phyloP scores from a whole-genome alignment of 495 filamentous ascomycete species.

The Podospora fimiseda region DNA sequence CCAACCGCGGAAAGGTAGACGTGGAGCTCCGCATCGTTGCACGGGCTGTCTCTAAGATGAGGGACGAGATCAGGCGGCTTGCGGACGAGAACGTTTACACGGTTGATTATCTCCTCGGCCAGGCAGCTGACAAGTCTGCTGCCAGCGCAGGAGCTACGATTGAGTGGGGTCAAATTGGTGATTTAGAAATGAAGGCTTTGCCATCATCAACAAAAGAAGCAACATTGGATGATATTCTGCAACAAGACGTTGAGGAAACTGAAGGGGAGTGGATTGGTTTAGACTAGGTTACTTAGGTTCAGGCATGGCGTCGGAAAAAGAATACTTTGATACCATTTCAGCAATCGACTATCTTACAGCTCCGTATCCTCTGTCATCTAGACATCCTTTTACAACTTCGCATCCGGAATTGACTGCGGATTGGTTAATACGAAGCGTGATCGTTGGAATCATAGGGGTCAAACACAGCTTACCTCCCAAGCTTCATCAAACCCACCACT shows the following conservation, averaged over 20 bases:
- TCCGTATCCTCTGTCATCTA: background rate
- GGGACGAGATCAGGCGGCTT: slow-evolving; percentile 62
- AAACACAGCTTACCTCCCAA: slow-evolving; percentile 39
- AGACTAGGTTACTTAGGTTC: slow-evolving; percentile 31
- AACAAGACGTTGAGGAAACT: slow-evolving; percentile 25
- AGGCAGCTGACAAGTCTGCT: slow-evolving; percentile 26
- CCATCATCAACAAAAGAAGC: slow-evolving; percentile 19
- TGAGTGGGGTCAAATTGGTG: slow-evolving; percentile 18
- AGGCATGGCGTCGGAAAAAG: too few species aligned
- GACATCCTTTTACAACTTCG: background rate
- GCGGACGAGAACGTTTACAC: slow-evolving; percentile 83
- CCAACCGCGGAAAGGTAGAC: slow-evolving; percentile 67
- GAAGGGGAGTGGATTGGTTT: slow-evolving; percentile 52
- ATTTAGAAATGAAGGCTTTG: slow-evolving; percentile 17
- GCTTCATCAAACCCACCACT: slow-evolving; percentile 51
- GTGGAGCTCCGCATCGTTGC: slow-evolving; percentile 75
- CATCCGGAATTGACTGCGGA: slow-evolving; percentile 13
- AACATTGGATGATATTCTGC: slow-evolving; percentile 28
- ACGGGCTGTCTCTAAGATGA: slow-evolving; percentile 69
- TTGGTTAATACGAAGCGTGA: background rate
- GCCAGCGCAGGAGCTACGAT: slow-evolving; percentile 3
- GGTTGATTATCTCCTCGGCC: slow-evolving; percentile 68
- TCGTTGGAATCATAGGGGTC: background rate
- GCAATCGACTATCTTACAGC: background rate
- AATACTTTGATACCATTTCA: slow-evolving; percentile 20